phyloP scores from a whole-genome alignment of 2,329 filamentous ascomycete genomes.

The Endoconidiophora laricicola region DNA sequence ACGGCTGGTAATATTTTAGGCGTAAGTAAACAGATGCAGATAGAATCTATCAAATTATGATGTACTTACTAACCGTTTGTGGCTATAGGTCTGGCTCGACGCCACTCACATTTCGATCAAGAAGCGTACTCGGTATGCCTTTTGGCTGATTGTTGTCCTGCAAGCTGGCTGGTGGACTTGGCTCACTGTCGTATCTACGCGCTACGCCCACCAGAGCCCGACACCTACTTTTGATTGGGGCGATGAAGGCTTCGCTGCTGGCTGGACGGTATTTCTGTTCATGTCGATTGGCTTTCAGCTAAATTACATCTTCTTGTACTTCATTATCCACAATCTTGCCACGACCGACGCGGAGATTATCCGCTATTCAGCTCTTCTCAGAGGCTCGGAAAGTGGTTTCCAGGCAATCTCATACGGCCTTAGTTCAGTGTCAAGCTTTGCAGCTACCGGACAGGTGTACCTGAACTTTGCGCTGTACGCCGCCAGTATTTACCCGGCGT shows the following conservation, averaged over 20 bases:
- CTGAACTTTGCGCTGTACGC: constrained; percentile 56
- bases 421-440: constrained; percentile 43
- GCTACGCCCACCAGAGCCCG: constrained; percentile 31
- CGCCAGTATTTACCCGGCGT: constrained; percentile 45
- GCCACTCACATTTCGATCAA: constrained; percentile 36
- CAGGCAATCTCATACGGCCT: constrained; percentile 59
- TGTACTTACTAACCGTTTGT: neutral
- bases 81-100: constrained; percentile 34
- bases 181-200: constrained; percentile 47
- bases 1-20: constrained; percentile 50
- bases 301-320: constrained; percentile 62
- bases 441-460: constrained; percentile 48
- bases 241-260: constrained; percentile 44
- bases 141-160: constrained; percentile 34
- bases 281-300: constrained; percentile 52
- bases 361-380: constrained; percentile 48
- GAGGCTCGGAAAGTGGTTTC: constrained; percentile 55
- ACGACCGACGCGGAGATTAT: constrained; percentile 45
- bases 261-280: constrained; percentile 51
- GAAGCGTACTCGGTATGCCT: constrained; percentile 35
- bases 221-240: constrained; percentile 50
- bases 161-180: constrained; percentile 60
- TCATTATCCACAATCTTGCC: constrained; percentile 51
- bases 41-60: constrained; percentile 21
- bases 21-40: constrained; percentile 10